Evolutionary conservation across 139 green algal species (phyloP).

Genomic region (Volvox africanus): DNA sequence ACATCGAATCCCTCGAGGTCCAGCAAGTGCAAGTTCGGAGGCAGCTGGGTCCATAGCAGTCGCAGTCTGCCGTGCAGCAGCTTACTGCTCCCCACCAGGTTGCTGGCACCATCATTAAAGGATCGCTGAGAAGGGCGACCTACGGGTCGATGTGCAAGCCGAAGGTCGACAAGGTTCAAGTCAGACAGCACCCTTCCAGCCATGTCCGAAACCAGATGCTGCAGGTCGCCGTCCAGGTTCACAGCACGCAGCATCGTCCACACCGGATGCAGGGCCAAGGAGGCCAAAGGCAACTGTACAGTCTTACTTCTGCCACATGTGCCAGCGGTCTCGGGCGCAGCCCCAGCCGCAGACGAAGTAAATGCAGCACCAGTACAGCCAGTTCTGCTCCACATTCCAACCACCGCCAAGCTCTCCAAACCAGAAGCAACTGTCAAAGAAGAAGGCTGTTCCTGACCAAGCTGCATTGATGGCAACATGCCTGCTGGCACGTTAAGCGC

Average conservation of each 20-base stretch:
- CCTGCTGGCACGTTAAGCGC: background rate
- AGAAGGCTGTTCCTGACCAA: background rate
- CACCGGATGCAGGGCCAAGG: background rate
- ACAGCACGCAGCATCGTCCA: background rate
- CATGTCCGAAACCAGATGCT: background rate
- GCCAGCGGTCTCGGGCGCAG: background rate
- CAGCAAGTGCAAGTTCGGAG: background rate
- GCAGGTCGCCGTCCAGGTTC: conserved; percentile 21
- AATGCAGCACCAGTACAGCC: background rate
- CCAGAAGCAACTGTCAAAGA: background rate
- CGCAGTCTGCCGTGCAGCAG: background rate
- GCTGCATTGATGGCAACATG: too few relatives aligned
- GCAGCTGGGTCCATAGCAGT: conserved; percentile 1
- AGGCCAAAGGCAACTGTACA: too few relatives aligned
- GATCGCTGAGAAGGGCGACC: background rate
- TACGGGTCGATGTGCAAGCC: conserved; percentile 25
- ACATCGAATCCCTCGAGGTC: background rate
- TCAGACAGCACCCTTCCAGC: background rate
- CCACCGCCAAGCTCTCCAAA: background rate
- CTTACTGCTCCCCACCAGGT: background rate
- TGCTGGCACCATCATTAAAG: too few relatives aligned
- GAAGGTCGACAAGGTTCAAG: conserved; percentile 7
- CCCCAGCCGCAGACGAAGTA: background rate
- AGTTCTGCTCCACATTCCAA: background rate
- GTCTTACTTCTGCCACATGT: background rate